phyloP scores from a whole-genome alignment of 1,139 yeast species.

The Suhomyces taliae region DNA sequence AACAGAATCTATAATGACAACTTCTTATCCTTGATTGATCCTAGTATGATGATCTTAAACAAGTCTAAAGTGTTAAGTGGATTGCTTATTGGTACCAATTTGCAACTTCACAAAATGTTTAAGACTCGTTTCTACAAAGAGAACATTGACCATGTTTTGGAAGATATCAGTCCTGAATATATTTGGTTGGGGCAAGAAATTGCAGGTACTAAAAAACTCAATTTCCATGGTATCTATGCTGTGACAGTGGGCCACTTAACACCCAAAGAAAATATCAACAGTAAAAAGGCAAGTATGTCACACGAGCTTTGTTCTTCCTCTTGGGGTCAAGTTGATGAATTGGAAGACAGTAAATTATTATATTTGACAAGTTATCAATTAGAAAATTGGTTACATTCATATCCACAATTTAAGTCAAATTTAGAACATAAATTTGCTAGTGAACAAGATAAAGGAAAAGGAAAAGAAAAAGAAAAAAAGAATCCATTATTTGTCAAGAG shows the following conservation, averaged over 20 bases:
- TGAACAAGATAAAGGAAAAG: not conserved
- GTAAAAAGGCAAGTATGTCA: conserved; percentile 20
- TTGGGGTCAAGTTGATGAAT: conserved; percentile 36
- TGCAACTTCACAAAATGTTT: conserved; percentile 28
- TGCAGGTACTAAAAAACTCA: conserved; percentile 24
- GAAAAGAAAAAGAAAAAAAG: not conserved
- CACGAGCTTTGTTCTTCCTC: conserved; percentile 41
- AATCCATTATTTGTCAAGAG: conserved; percentile 25
- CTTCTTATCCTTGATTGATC: conserved; percentile 29
- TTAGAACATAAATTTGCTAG: conserved; percentile 19
- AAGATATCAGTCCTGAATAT: conserved; percentile 23
- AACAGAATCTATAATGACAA: conserved; percentile 24
- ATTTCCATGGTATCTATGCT: conserved; percentile 30
- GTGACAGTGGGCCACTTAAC: conserved; percentile 36
- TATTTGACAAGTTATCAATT: conserved; percentile 39
- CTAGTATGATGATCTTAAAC: conserved; percentile 29
- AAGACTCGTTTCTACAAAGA: conserved; percentile 20
- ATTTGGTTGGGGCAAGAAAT: conserved; percentile 40
- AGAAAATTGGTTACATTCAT: conserved; percentile 27
- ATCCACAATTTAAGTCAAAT: conserved; percentile 13
- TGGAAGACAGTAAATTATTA: conserved; percentile 25
- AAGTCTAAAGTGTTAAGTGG: conserved; percentile 31
- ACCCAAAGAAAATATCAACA: conserved; percentile 24
- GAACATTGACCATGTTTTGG: conserved; percentile 1
- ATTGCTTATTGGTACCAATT: conserved; percentile 26